Evolutionary conservation across 2,329 filamentous ascomycete genomes (phyloP).

Genomic region (Grosmannia penicillata): DNA sequence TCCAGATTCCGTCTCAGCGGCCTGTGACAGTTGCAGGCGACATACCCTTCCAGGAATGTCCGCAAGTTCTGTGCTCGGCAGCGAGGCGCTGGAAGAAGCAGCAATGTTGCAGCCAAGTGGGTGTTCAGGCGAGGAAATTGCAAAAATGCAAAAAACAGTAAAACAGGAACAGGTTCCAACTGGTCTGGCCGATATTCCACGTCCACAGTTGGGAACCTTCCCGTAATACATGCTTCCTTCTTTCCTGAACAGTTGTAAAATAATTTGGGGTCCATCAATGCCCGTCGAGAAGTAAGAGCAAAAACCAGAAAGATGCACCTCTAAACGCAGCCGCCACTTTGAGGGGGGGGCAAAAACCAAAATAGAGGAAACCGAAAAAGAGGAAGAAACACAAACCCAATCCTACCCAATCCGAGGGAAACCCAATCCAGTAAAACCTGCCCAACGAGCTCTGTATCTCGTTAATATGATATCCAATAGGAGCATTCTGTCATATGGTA

Average conservation of each 20-base stretch:
- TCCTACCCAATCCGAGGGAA: background rate
- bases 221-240: constrained; percentile 1
- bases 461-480: background rate
- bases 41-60: too few relatives aligned
- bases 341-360: too few relatives aligned
- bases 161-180: constrained; percentile 9
- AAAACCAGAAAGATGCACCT: constrained; percentile 2
- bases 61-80: too few relatives aligned
- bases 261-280: background rate
- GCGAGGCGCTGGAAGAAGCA: too few relatives aligned
- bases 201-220: constrained; percentile 7
- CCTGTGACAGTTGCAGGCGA: too few relatives aligned
- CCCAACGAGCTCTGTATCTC: constrained; percentile 7
- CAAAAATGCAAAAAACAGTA: constrained; percentile 13
- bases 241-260: constrained; percentile 3
- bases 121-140: too few relatives aligned
- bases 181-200: constrained; percentile 7
- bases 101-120: too few relatives aligned
- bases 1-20: background rate
- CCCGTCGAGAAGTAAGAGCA: constrained; percentile 1
- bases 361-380: background rate
- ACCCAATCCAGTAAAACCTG: background rate
- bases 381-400: background rate
- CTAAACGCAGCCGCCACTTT: background rate
- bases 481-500: constrained; percentile 1